Conservation (phyloP, 2,329 filamentous ascomycete species). For the Thyridium curvatum region DNA sequence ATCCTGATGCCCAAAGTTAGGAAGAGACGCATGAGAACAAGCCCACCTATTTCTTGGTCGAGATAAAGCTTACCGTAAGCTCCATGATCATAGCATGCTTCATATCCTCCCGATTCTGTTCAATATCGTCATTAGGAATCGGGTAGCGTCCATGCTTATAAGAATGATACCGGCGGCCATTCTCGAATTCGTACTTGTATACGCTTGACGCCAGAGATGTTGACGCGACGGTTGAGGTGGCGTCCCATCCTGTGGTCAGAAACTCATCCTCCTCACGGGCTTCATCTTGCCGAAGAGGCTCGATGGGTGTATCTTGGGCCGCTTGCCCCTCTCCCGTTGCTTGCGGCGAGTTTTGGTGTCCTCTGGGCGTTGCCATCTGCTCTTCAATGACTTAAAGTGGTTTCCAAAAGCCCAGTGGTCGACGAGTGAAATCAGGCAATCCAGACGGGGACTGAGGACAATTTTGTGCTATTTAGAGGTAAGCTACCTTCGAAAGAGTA, state of each 20-base stretch:
- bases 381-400: too few species aligned
- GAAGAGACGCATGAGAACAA: not conserved
- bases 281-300: conserved; percentile 2
- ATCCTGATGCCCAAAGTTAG: not conserved
- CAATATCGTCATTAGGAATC: conserved; percentile 18
- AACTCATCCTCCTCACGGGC: conserved; percentile 11
- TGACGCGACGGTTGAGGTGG: conserved; percentile 2
- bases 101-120: conserved; percentile 23
- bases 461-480: too few species aligned
- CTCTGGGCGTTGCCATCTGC: not conserved
- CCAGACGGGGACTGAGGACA: too few species aligned
- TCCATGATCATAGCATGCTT: conserved; percentile 24
- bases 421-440: too few species aligned
- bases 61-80: conserved; percentile 15
- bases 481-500: too few species aligned
- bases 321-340: not conserved
- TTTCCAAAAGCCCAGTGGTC: too few species aligned
- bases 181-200: conserved; percentile 7
- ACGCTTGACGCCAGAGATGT: conserved; percentile 6
- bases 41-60: too few species aligned
- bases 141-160: conserved; percentile 18
- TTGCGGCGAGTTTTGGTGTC: not conserved
- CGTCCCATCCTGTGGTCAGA: conserved; percentile 9
- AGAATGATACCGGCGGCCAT: conserved; percentile 15
- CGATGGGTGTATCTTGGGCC: not conserved